Evolutionary conservation across 768 basidiomycete genomes (phyloP), one percentile per base, ranked within the genome.

Genomic region (Thelephora aurantiotincta): DNA sequence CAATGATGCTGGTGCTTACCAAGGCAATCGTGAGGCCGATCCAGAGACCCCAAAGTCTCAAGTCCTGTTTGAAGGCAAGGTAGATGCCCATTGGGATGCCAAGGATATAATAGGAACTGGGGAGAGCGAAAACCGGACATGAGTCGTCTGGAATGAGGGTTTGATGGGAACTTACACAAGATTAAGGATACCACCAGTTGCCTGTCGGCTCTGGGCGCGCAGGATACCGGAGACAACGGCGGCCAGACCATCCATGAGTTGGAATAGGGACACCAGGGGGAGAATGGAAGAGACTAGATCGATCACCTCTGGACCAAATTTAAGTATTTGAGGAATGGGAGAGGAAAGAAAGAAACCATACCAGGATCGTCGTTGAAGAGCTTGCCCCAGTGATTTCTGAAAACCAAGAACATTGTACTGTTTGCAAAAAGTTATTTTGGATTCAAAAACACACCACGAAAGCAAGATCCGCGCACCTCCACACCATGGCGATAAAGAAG

Each of bases 11-110:
- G 41, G 69, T 67, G 62, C 80, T 78, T 12, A 78, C 61, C 44
- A 89, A 66, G 1, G 83, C 77, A 4, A 74, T 58, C 0, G 84
- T 85, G 35, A 93, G 65, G 12, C 91, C 91, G 35, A 83, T 69
- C 92, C 91, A 96, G 13, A 96, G 71, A 0, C 92, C 92, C 16
- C 69, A 65, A 11, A 96, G 67, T 0, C 68, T 77, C 60, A 75
- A 69, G 34, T 67, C 60, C 11, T 58, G 60, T 45, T 65, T 66
- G 67, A 92, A 90, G 2, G 84, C 71, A 3, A 93, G 77, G 63
- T 74, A 85, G 45, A 90, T 63, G 12, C 87, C 92, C 41, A 88
- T 67, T 0, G 91, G 91, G 44, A 94, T 82, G 23, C 87, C 83
- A 48, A 47, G 18, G 38, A 14, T 41, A 41, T 41, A 22, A 41